Conservation (phyloP, 2,329 filamentous ascomycete genomes). For the Aspergillus alliaceus region DNA sequence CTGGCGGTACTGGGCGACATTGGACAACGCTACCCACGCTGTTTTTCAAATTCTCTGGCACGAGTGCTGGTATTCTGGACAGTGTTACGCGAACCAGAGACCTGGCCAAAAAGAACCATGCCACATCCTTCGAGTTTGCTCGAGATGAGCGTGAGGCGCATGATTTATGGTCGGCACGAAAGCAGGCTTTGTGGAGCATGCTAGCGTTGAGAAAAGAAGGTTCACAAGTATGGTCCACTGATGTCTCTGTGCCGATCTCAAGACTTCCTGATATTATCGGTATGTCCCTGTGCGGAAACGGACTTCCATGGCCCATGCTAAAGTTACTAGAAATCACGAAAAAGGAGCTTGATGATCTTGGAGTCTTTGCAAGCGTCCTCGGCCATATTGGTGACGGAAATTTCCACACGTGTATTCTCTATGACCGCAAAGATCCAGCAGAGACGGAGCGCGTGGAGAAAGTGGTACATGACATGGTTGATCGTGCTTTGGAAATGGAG, state of each 20-base stretch:
- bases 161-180: conserved; percentile 60
- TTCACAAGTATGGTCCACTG: conserved; percentile 61
- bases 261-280: conserved; percentile 62
- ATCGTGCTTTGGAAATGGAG: conserved; percentile 89
- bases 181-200: conserved; percentile 63
- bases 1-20: conserved; percentile 57
- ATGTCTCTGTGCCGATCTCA: conserved; percentile 62
- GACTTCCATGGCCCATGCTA: conserved; percentile 10
- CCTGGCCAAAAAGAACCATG: conserved; percentile 64
- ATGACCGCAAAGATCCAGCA: conserved; percentile 66
- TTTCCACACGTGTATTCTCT: conserved; percentile 92
- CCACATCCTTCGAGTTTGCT: conserved; percentile 57
- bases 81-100: conserved; percentile 69
- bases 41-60: conserved; percentile 67
- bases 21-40: conserved; percentile 44
- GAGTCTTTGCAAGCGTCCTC: conserved; percentile 81
- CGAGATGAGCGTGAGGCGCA: conserved; percentile 54
- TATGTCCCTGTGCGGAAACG: conserved; percentile 22
- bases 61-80: conserved; percentile 73
- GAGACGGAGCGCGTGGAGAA: conserved; percentile 75
- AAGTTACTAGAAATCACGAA: conserved; percentile 71
- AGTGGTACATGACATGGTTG: conserved; percentile 87
- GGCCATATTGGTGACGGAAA: conserved; percentile 94
- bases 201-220: conserved; percentile 55
- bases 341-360: conserved; percentile 82